Conservation (phyloP, 257 asterid species). For the Ajuga chamaepitys region DNA sequence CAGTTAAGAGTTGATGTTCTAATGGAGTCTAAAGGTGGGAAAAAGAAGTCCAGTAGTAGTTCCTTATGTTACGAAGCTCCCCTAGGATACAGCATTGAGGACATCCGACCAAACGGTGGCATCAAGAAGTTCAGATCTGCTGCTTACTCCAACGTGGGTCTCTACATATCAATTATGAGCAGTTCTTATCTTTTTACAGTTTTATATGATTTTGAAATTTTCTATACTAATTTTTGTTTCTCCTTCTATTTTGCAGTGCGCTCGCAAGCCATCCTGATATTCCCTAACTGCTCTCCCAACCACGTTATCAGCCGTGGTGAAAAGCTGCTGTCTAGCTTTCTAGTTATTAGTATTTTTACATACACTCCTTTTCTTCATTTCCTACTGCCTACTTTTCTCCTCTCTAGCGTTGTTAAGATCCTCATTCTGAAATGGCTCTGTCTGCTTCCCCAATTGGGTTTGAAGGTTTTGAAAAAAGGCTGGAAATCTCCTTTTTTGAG, state of each 20-base stretch:
- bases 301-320: conserved; percentile 53
- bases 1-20: conserved; percentile 58
- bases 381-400: conserved; percentile 26
- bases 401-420: conserved; percentile 4
- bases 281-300: neutral
- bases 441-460: conserved; percentile 71
- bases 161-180: neutral
- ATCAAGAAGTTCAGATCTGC: conserved; percentile 94
- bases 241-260: conserved; percentile 62
- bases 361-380: conserved; percentile 64
- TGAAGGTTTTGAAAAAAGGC: conserved; percentile 87
- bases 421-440: conserved; percentile 39
- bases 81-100: conserved; percentile 87
- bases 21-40: conserved; percentile 93
- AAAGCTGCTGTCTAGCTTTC: conserved; percentile 10
- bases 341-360: conserved; percentile 22
- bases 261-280: conserved; percentile 97
- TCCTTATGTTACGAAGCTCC: conserved; percentile 85
- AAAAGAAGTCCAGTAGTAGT: conserved; percentile 68
- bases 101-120: conserved; percentile 95
- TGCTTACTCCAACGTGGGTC: conserved; percentile 90
- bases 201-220: neutral
- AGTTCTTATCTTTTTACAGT: neutral
- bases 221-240: neutral
- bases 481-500: conserved; percentile 61